Evolutionary conservation across 1,284 basidiomycete species (phyloP), one percentile per base, ranked within the genome.

Genomic region (Neonothopanus nambi): DNA sequence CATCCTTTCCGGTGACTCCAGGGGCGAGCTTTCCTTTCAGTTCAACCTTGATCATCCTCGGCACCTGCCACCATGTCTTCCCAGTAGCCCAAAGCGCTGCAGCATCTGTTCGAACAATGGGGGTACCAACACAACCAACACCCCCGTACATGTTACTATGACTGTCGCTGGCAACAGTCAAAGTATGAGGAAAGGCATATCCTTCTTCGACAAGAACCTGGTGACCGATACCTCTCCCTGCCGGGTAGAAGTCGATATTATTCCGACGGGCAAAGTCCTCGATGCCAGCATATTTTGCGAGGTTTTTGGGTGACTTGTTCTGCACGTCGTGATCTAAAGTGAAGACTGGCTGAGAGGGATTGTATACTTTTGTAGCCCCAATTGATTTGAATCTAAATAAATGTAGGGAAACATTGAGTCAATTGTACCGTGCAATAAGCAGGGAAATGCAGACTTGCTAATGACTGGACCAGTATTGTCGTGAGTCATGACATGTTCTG

Each of bases 61-160:
- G 96, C 23, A 99, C 91, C 75, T 99, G 96, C 97, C 96, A 99
- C 96, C 96, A 99, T 3, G 97, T 99, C 72, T 94, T 94, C 39
- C 96, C 94, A 0, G 97, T 99, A 2, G 97, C 95, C 96, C 96
- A 99, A 17, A 99, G 85, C 2, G 96, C 95, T 0, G 93, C 93
- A 17, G 93, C 92, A 61, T 95, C 93, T 18, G 92, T 95, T 41
- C 93, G 83, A 4, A 95, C 96, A 61, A 99, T 97, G 1, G 96
- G 95, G 0, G 96, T 99, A 7, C 96, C 96, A 5, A 99, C 84
- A 64, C 95, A 97, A 2, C 95, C 96, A 1, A 99, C 92, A 48
- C 96, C 96, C 26, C 96, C 96, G 66, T 99, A 99, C 91, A 97
- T 97, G 70, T 99, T 99, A 62, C 90, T 94, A 71, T 99, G 96